Percentiles rank a stretch among this genome's conserved stretches.
Evolutionary conservation across 306 rosid genomes (phyloP).

Genomic region (Astragalus membranaceus): DNA sequence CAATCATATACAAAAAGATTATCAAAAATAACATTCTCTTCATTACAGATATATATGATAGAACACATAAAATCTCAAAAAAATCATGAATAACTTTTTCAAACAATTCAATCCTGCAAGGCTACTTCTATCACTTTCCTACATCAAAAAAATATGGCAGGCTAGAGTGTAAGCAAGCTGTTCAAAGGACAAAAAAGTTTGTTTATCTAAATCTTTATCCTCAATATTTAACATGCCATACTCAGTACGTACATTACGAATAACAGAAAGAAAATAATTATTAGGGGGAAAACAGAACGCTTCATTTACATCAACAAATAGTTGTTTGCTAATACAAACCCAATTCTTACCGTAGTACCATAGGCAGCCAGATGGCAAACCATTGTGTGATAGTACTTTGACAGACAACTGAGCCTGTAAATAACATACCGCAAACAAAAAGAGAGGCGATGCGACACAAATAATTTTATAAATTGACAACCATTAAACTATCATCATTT

Average conservation of each 20-base stretch:
- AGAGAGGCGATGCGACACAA: not conserved
- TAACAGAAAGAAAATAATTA: not conserved
- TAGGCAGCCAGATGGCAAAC: not conserved
- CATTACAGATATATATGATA: not conserved
- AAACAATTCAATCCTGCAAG: conserved; percentile 2
- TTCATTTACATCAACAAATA: not conserved
- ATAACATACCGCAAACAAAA: not conserved
- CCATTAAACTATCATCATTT: not conserved
- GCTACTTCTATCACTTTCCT: not conserved
- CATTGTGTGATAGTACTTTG: conserved; percentile 6
- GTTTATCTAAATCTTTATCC: not conserved
- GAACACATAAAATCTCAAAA: not conserved
- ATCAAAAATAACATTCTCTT: not conserved
- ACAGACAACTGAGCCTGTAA: not conserved
- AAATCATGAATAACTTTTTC: not conserved
- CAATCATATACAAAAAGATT: not conserved
- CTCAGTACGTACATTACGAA: not conserved
- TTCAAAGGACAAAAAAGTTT: conserved; percentile 3
- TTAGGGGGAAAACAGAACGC: not conserved
- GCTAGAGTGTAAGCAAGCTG: not conserved
- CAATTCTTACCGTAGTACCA: not conserved
- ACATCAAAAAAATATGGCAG: not conserved
- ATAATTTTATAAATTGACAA: not conserved
- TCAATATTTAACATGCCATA: not conserved
- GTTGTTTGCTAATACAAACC: not conserved